Base-by-base conservation (phyloP, 768 basidiomycete species). In the Pulveroboletus frians region DNA sequence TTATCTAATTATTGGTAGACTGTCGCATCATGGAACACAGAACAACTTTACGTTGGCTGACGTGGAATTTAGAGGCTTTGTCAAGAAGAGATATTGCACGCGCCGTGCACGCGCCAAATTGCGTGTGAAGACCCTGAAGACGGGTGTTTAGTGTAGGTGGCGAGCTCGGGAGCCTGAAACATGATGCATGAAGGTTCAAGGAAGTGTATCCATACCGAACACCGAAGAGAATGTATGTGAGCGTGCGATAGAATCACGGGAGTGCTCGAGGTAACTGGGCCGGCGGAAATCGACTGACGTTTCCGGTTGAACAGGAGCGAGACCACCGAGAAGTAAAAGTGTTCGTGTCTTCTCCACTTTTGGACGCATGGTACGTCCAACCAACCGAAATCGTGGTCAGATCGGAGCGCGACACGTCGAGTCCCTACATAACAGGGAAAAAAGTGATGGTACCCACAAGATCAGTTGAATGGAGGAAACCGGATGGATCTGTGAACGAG, bases 1-100 rank as follows among this genome's bases (percentile, higher is more conserved):
- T 54, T 57, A 60, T 60, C 40, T n/a, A 20, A 45, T 45, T 47
- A 50, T 49, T 53, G 39, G 14, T 47, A 21, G 39, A 32, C 11
- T 4, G 30, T 43, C 20, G 4, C 20, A 4, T 43, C 30, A 9
- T 26, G 39, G 20, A 31, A 31, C 20, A 11, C 29, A 26, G 38
- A 21, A 4, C n/a, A 14, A 6, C 18, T 34, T 47, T 18, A 15
- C 40, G 18, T 38, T 9, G 35, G 34, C 23, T 9, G 10, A 13
- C 21, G 15, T 9, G 10, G 29, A 43, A 23, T 23, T 27, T 10
- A 13, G 8, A 37, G 30, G 21, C n/a, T 26, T 6, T 6, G 21
- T 14, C n/a, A 36, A 5, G 20, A 29, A 23, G 3, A 23, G 29
- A 46, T 29, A 26, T 21, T 5, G 9, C 20, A 46, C 14, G 9